Evolutionary conservation across 331 rosid species (phyloP), one percentile per base, ranked within the genome.

Genomic region (Telfairia occidentalis): DNA sequence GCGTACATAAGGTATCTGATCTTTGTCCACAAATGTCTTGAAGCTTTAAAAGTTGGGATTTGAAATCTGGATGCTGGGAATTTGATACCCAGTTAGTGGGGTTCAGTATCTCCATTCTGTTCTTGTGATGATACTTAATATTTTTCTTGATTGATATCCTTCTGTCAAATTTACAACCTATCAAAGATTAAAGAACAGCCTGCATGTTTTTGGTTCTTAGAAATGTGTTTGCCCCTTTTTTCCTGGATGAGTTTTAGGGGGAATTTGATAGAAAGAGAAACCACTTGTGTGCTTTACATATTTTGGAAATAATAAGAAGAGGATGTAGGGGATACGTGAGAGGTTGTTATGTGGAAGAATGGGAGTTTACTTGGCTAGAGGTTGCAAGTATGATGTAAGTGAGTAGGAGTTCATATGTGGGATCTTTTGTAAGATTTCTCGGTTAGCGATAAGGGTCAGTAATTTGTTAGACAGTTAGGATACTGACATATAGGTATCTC

Each of bases 1-100:
- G 99, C 59, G 99, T 95, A 71, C 99, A 95, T 82, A 95, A 88
- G 99, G 97, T 95, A 91, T 73, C 11, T 21, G 37, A 57, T 58
- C 66, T 69, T 58, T 61, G 42, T 43, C 26, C 19, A 34, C 21
- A 50, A 7, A 29, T 30, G 57, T 63, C 58, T 76, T 30, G 18
- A 23, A 58, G 34, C 5, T 54, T 26, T 13, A 2, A 24, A 34
- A 52, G 49, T 19, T 73, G 46, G 19, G n/a, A 18, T 13, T 48
- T 74, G 77, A 30, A 74, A 19, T 29, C 53, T 21, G 28, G 19
- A 32, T 30, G 24, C 67, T 15, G 66, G 40, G 48, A 63, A 64
- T 64, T 64, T 64, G 6, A n/a, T n/a, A 23, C 73, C 53, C 21
- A 67, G 42, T 24, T 2, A 40, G 11, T 42, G 23, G 5, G 7